Evolutionary conservation across 2,329 filamentous ascomycete species (phyloP).

Genomic region (Alternaria sp.): DNA sequence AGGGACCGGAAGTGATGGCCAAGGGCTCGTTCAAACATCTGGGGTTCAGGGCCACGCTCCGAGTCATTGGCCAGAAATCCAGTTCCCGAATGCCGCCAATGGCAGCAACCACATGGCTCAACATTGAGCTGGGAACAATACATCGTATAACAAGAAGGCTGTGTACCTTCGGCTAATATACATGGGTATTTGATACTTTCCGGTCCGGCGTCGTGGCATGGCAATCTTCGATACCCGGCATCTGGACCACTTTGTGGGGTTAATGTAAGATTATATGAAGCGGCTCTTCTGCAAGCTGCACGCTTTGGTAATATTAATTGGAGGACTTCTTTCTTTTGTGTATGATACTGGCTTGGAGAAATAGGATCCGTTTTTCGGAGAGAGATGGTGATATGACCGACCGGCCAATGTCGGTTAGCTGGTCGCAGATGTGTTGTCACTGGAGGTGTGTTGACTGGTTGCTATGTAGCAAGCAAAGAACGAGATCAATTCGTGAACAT

Average conservation of each 20-base stretch:
- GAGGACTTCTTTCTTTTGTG: slow-evolving; percentile 6
- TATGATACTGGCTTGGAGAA: slow-evolving; percentile 28
- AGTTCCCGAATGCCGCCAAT: slow-evolving; percentile 35
- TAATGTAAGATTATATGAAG: slow-evolving; percentile 19
- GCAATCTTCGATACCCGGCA: slow-evolving; percentile 11
- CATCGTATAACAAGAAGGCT: background rate
- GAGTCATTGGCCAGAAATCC: slow-evolving; percentile 44
- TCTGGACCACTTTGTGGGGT: slow-evolving; percentile 11
- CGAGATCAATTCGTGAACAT: background rate
- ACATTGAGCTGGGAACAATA: slow-evolving; percentile 17
- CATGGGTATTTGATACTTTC: slow-evolving; percentile 5
- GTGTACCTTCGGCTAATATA: slow-evolving; percentile 7
- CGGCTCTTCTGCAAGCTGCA: slow-evolving; percentile 9
- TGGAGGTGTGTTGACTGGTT: background rate
- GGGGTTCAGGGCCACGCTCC: slow-evolving; percentile 32
- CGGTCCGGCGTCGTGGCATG: slow-evolving; percentile 14
- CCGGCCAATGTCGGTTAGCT: background rate
- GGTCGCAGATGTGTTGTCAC: background rate
- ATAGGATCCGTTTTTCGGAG: background rate
- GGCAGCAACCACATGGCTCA: slow-evolving; percentile 29
- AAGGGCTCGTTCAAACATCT: slow-evolving; percentile 31
- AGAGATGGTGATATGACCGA: background rate
- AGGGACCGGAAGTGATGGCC: slow-evolving; percentile 27
- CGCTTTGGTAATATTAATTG: slow-evolving; percentile 2
- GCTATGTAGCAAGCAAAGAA: background rate